These are phyloP conservation scores for Entomortierella chlamydospora DNA, from an alignment of 192 early-diverging fungal genomes.

Conservation along the genomic window DNA sequence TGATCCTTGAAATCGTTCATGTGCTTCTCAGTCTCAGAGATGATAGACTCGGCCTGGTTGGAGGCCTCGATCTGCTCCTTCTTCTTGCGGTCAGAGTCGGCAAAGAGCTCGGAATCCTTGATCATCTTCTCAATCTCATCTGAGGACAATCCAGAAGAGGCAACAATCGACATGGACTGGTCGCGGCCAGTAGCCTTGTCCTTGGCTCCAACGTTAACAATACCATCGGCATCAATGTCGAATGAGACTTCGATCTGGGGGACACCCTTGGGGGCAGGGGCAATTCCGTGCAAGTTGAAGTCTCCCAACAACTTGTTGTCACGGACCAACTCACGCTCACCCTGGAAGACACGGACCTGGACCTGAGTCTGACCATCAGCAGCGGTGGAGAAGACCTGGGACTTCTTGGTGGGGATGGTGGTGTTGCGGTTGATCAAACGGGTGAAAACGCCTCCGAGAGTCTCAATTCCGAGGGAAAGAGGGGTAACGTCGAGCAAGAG, in stretches of 20 bases:
- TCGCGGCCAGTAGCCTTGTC: constrained; percentile 94
- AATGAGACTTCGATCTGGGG: constrained; percentile 97
- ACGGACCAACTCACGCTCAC: constrained; percentile 92
- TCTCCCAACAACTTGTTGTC: constrained; percentile 98
- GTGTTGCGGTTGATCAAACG: constrained; percentile 96
- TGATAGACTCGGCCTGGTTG: constrained; percentile 93
- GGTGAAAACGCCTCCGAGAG: constrained; percentile 94
- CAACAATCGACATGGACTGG: constrained; percentile 94
- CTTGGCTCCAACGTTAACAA: constrained; percentile 95
- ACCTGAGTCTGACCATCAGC: constrained; percentile 96
- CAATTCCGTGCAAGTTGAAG: constrained; percentile 86
- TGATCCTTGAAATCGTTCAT: constrained; percentile 98
- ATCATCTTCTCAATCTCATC: constrained; percentile 97
- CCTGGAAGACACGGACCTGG: constrained; percentile 96
- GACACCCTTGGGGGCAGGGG: constrained; percentile 92
- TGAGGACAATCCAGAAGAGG: constrained; percentile 89
- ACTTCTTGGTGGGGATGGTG: constrained; percentile 98
- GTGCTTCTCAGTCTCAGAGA: constrained; percentile 93
- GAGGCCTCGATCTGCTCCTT: constrained; percentile 95
- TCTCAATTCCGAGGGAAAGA: constrained; percentile 97
- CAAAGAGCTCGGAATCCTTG: constrained; percentile 86
- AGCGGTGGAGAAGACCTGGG: constrained; percentile 96
- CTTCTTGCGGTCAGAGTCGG: constrained; percentile 92
- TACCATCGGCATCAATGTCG: constrained; percentile 99
- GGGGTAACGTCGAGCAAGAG: constrained; percentile 96